phyloP scores from a whole-genome alignment of 202 grass and related monocot genomes.

The Miscanthus sacchariflorus region DNA sequence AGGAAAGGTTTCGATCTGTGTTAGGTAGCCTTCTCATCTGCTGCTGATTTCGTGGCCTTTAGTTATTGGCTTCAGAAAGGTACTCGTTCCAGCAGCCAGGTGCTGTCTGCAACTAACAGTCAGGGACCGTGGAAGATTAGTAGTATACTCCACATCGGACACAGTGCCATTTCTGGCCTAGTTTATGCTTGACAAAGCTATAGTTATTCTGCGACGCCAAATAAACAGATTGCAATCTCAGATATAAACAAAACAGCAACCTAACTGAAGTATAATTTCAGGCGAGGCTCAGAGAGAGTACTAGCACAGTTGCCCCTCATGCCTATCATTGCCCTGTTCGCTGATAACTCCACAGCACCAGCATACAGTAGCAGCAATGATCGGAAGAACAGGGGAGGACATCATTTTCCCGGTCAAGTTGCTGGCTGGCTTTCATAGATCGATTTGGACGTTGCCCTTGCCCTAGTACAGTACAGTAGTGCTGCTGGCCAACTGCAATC shows the following conservation, averaged over 20 bases:
- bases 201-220: not conserved
- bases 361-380: not conserved
- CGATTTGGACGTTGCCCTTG: constrained; percentile 6
- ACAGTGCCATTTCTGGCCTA: not conserved
- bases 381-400: not conserved
- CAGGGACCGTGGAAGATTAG: too few species aligned
- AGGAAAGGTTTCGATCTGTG: not conserved
- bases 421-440: constrained; percentile 1
- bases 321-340: too few species aligned
- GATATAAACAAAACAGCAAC: not conserved
- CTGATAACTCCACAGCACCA: not conserved
- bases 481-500: not conserved
- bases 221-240: not conserved
- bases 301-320: not conserved
- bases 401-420: constrained; percentile 33
- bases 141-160: not conserved
- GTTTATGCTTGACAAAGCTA: not conserved
- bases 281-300: not conserved
- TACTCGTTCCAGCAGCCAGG: not conserved
- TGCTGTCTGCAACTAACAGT: too few species aligned
- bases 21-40: constrained; percentile 4
- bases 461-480: not conserved
- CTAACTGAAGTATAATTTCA: not conserved
- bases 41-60: not conserved
- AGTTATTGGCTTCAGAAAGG: constrained; percentile 14